Percentiles rank a stretch among this genome's conserved stretches.
phyloP scores from a whole-genome alignment of 2,329 filamentous ascomycete species.

The Penicillium palitans region DNA sequence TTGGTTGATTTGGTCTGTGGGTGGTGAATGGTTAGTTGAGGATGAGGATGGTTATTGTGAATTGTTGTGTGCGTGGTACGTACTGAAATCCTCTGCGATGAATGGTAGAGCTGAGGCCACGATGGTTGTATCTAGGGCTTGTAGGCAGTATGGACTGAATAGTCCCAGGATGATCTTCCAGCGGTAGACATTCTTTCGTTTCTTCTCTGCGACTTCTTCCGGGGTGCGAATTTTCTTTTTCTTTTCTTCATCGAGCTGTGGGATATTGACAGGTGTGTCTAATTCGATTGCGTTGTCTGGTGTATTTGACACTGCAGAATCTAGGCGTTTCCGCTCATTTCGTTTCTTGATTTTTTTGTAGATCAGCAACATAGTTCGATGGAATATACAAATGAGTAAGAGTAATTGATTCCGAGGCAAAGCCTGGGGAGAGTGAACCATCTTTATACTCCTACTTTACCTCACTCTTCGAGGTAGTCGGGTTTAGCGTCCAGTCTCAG shows the following conservation, averaged over 20 bases:
- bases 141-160: slow-evolving; percentile 60
- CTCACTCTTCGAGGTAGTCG: neutral
- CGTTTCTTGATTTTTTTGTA: slow-evolving; percentile 3
- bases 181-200: slow-evolving; percentile 46
- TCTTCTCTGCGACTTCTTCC: slow-evolving; percentile 1
- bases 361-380: neutral
- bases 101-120: slow-evolving; percentile 60
- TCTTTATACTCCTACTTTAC: neutral
- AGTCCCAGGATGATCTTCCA: slow-evolving; percentile 62
- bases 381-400: neutral
- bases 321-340: neutral
- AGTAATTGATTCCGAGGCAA: neutral
- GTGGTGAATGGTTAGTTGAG: slow-evolving; percentile 1
- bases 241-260: neutral
- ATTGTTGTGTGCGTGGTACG: neutral
- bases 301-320: neutral
- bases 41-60: no score
- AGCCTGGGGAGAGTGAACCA: neutral
- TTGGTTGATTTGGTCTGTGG: slow-evolving; percentile 53
- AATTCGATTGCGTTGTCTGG: neutral
- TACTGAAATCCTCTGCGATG: slow-evolving; percentile 62
- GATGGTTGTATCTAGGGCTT: slow-evolving; percentile 65
- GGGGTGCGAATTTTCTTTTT: neutral
- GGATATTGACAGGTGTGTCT: neutral
- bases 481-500: neutral